Evolutionary conservation across 2,329 filamentous ascomycete species (phyloP), one percentile per base, ranked within the genome.

Genomic region (Xylariaceae sp.): DNA sequence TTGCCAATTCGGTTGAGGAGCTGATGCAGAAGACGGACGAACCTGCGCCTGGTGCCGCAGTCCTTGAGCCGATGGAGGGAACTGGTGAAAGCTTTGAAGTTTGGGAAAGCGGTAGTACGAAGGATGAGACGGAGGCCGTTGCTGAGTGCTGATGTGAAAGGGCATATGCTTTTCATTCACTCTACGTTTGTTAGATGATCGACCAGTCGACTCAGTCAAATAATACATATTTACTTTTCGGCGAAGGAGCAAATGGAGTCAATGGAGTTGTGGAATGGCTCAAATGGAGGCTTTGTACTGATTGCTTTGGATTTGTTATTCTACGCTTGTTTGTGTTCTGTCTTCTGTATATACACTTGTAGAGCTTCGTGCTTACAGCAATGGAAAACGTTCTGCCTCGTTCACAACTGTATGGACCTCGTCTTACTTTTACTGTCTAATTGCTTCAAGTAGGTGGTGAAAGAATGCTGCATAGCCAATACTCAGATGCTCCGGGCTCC

Each of bases 41-140:
- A 28, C 67, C 72, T 1, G 73, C 76, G 4, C 72, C 75, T 23
- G 74, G 77, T 48, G 81, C 81, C 2, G 77, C 80, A 1, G 67
- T 82, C 2, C 72, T 87, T 12, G 72, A 82, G 52, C 80, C 83
- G 1, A 77, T 87, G 4, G 83, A 87, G 50, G 85, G 82, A 43
- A 82, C 83, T 0, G 83, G 80, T 36, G 83, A 86, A 65, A 80
- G 74, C 69, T 85, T 90, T 66, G 86, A 89, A 65, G 79, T 91
- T 14, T 90, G 87, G 87, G 88, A 90, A 73, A 90, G 87, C 68
- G 82, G 79, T 23, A 89, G 86, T 71, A 81, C 82, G 23, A 83
- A 85, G 62, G 87, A 85, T 44, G 87, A 84, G 53, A 67, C 72
- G 1, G 79, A 81, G 55, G 52, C 58, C 8, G 37, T n/a, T 43